phyloP scores from a whole-genome alignment of 2,329 filamentous ascomycete species.

The Leptodontidium sp. region DNA sequence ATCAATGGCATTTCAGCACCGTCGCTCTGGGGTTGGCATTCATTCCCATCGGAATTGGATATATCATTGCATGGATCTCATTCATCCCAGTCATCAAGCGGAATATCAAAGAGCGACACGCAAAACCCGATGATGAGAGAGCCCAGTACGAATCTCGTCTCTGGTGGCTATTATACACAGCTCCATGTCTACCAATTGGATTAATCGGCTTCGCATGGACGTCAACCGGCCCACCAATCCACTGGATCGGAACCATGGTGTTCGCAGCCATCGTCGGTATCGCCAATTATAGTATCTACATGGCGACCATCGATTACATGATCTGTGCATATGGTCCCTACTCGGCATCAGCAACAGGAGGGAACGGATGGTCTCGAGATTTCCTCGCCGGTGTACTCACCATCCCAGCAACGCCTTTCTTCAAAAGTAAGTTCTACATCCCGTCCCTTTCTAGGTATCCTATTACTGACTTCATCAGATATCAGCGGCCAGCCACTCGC shows the following conservation, averaged over 20 bases:
- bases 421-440: conserved; percentile 50
- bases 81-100: conserved; percentile 66
- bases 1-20: conserved; percentile 69
- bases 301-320: conserved; percentile 82
- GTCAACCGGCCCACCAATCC: conserved; percentile 66
- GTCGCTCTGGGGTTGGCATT: conserved; percentile 67
- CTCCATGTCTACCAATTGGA: conserved; percentile 69
- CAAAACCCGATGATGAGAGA: conserved; percentile 60
- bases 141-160: conserved; percentile 76
- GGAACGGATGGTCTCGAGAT: conserved; percentile 78
- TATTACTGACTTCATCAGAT: conserved; percentile 47
- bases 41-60: conserved; percentile 72
- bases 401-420: conserved; percentile 71
- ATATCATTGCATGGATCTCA: conserved; percentile 66
- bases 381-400: conserved; percentile 77
- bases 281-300: conserved; percentile 76
- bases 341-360: conserved; percentile 77
- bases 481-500: conserved; percentile 63
- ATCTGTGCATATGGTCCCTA: conserved; percentile 77
- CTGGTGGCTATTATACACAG: conserved; percentile 69
- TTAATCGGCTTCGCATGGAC: conserved; percentile 77
- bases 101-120: conserved; percentile 59
- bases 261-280: conserved; percentile 73
- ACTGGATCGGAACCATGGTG: conserved; percentile 74
- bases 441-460: neutral